Evolutionary conservation across 768 basidiomycete genomes (phyloP).

Genomic region (Tephrocybe rancida): DNA sequence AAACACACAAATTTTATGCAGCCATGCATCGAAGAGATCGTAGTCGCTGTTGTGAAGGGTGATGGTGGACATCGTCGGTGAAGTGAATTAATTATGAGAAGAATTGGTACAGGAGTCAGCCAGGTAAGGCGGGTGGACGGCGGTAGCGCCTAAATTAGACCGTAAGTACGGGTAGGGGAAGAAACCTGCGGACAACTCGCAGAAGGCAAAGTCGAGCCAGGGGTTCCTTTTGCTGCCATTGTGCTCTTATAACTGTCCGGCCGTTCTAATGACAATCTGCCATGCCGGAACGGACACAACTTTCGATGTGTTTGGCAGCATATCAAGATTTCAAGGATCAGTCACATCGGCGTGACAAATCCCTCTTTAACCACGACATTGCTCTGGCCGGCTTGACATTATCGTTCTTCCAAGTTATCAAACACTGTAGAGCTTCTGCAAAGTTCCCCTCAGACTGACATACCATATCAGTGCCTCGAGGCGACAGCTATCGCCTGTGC

Average conservation of each 20-base stretch:
- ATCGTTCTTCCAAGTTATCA: conserved; percentile 1
- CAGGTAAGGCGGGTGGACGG: neutral
- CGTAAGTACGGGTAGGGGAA: conserved; percentile 20
- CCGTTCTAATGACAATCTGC: conserved; percentile 11
- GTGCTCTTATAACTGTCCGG: conserved; percentile 11
- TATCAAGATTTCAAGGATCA: conserved; percentile 4
- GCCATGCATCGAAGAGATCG: conserved; percentile 76
- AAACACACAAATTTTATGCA: conserved; percentile 70
- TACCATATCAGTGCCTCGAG: conserved; percentile 16
- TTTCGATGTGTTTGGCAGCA: conserved; percentile 3
- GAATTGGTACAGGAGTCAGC: neutral
- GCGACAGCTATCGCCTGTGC: conserved; percentile 3
- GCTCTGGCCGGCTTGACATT: neutral
- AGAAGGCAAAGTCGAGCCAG: conserved; percentile 15
- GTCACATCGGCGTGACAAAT: conserved; percentile 11
- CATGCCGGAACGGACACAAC: conserved; percentile 12
- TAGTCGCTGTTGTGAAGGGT: conserved; percentile 66
- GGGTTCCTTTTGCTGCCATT: neutral
- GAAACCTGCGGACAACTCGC: conserved; percentile 18
- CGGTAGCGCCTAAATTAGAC: conserved; percentile 7
- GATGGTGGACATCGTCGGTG: conserved; percentile 28
- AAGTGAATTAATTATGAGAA: conserved; percentile 1
- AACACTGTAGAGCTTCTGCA: neutral
- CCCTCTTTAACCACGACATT: neutral
- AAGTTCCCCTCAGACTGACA: conserved; percentile 7